Conservation (phyloP, 2,329 filamentous ascomycete genomes). For the Thelonectria blattea region DNA sequence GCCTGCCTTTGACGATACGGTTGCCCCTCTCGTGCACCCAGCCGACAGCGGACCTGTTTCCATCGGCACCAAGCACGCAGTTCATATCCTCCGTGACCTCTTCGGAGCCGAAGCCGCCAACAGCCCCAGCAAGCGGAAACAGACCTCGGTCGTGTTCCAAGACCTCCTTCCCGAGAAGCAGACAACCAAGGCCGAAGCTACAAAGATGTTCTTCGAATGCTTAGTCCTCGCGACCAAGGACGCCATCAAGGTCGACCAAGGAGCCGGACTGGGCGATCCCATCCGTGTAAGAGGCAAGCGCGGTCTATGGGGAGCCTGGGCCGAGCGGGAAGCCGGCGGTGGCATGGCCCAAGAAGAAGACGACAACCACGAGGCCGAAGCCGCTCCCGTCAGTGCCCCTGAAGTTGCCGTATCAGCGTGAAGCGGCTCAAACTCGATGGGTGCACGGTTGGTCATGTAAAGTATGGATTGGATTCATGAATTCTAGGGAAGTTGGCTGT, state of each 20-base stretch:
- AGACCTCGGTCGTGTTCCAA: slow-evolving; percentile 83
- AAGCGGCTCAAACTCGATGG: slow-evolving; percentile 33
- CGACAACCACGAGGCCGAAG: slow-evolving; percentile 53
- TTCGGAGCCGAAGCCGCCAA: slow-evolving; percentile 77
- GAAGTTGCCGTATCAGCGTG: slow-evolving; percentile 49
- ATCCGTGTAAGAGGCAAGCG: slow-evolving; percentile 89
- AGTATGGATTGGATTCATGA: slow-evolving; percentile 42
- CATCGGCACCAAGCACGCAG: slow-evolving; percentile 90
- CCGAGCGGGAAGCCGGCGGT: slow-evolving; percentile 74
- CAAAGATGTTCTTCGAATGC: slow-evolving; percentile 99
- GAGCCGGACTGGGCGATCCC: slow-evolving; percentile 74
- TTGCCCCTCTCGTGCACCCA: slow-evolving; percentile 76
- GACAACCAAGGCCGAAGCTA: slow-evolving; percentile 87
- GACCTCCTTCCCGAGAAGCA: slow-evolving; percentile 83
- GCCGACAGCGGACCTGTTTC: slow-evolving; percentile 87
- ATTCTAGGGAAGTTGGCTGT: slow-evolving; percentile 42
- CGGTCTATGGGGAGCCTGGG: slow-evolving; percentile 97
- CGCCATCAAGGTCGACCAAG: slow-evolving; percentile 94
- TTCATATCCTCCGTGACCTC: slow-evolving; percentile 88
- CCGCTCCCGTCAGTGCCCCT: slow-evolving; percentile 39
- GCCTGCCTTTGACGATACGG: slow-evolving; percentile 80
- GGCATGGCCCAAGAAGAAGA: slow-evolving; percentile 55
- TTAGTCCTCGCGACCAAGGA: slow-evolving; percentile 97
- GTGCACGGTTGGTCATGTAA: slow-evolving; percentile 41
- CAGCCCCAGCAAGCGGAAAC: slow-evolving; percentile 74